These are phyloP conservation scores for Musa schizocarpa DNA, from an alignment of 176 grass and related monocot species.

Conservation along the genomic window DNA sequence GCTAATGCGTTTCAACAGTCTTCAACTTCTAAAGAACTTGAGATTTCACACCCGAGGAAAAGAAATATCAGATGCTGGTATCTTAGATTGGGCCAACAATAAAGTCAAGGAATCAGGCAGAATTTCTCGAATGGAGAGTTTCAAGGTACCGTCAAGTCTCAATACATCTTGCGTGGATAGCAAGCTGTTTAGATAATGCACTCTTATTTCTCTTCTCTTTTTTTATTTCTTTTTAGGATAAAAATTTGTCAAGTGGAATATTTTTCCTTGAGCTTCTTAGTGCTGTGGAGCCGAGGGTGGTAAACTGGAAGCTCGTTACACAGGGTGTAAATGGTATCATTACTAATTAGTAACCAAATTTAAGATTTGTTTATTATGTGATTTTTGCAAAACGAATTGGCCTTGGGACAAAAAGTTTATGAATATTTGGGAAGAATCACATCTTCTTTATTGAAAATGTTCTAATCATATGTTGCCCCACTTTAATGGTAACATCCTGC, in stretches of 20 bases:
- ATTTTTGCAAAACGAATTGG: neutral
- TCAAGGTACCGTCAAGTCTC: slow-evolving; percentile 45
- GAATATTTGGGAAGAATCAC: neutral
- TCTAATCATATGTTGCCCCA: neutral
- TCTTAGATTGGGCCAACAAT: slow-evolving; percentile 80
- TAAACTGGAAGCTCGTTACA: slow-evolving; percentile 94
- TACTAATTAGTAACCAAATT: slow-evolving; percentile 10
- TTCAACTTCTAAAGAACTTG: slow-evolving; percentile 86
- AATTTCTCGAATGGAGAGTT: slow-evolving; percentile 74
- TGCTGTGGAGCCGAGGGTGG: slow-evolving; percentile 67
- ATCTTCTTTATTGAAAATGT: neutral
- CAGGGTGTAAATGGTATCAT: slow-evolving; percentile 69
- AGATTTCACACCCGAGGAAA: slow-evolving; percentile 83
- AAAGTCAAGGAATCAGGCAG: slow-evolving; percentile 89
- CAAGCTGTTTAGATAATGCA: neutral
- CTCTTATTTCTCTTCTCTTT: neutral
- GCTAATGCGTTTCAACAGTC: slow-evolving; percentile 91
- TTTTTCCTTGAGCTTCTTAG: slow-evolving; percentile 98
- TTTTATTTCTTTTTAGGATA: slow-evolving; percentile 53
- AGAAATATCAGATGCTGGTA: slow-evolving; percentile 76
- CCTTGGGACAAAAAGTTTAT: neutral
- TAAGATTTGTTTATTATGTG: slow-evolving; percentile 9
- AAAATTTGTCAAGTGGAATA: slow-evolving; percentile 71
- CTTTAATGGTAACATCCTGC: neutral
- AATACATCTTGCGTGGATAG: neutral